A percentile compares a stretch with the other conserved stretches of the same genome.
These are phyloP conservation scores for Gastrolobium bilobum DNA, from an alignment of 306 rosid species.

Conservation along the genomic window DNA sequence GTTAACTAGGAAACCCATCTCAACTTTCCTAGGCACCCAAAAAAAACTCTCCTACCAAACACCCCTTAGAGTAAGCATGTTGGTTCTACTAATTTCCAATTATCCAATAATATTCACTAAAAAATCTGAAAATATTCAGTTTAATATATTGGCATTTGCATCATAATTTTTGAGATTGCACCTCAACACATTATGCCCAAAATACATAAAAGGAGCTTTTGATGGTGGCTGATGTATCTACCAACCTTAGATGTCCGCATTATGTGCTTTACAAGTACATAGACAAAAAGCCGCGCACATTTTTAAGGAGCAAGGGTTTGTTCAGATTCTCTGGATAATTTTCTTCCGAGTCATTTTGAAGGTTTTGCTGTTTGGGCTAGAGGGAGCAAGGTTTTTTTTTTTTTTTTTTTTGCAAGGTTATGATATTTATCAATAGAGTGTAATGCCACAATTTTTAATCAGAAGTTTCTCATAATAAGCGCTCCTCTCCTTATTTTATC, in stretches of 20 bases:
- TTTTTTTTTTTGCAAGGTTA: not conserved
- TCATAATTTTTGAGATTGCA: not conserved
- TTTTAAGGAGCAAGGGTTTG: not conserved
- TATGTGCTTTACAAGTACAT: not conserved
- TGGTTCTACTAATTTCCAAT: not conserved
- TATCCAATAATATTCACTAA: not conserved
- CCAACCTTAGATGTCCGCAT: not conserved
- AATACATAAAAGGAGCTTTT: not conserved
- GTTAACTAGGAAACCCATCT: too few species aligned
- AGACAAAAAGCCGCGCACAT: not conserved
- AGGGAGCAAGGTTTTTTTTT: not conserved
- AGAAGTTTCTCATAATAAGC: not conserved
- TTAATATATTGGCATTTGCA: slow-evolving; percentile 4
- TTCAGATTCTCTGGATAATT: not conserved
- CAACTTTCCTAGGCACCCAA: too few species aligned
- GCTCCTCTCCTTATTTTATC: slow-evolving; percentile 1
- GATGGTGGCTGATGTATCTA: not conserved
- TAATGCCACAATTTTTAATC: not conserved
- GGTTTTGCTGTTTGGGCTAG: not conserved
- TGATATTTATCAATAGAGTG: not conserved
- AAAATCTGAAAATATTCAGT: slow-evolving; percentile 1
- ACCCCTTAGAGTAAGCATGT: too few species aligned
- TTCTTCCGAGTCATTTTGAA: slow-evolving; percentile 10
- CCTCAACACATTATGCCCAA: not conserved
- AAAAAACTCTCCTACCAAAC: too few species aligned